Conservation (phyloP, 331 rosid genomes). For the Dryas integrifolia region DNA sequence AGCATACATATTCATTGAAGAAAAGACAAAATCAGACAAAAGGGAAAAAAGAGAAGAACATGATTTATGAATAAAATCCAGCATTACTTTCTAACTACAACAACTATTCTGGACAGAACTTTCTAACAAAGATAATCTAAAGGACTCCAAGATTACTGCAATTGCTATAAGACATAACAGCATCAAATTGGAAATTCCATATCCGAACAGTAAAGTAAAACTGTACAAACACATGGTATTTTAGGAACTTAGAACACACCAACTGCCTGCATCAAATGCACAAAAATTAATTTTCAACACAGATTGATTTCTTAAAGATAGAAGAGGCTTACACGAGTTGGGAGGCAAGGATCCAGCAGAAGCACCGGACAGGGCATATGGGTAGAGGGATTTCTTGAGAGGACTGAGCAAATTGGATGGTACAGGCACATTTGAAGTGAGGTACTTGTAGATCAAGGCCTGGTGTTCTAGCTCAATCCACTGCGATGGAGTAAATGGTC, state of each 20-base stretch:
- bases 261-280: conserved; percentile 1
- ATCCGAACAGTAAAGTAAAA: conserved; percentile 4
- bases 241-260: not conserved
- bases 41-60: conserved; percentile 16
- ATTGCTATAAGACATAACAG: not conserved
- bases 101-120: conserved; percentile 9
- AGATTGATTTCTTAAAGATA: not conserved
- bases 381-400: conserved; percentile 42
- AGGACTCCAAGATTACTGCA: too few relatives aligned
- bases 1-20: conserved; percentile 5
- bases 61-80: conserved; percentile 19
- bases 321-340: conserved; percentile 36
- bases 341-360: conserved; percentile 13
- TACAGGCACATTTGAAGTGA: conserved; percentile 42
- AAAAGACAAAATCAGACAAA: conserved; percentile 12
- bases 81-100: conserved; percentile 8
- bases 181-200: conserved; percentile 5
- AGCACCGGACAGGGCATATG: conserved; percentile 31
- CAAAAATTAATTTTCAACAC: not conserved
- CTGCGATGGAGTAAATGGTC: conserved; percentile 48
- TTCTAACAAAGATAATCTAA: conserved; percentile 12
- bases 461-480: conserved; percentile 58
- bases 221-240: not conserved
- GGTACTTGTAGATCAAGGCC: conserved; percentile 54
- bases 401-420: conserved; percentile 48